Conservation (phyloP, 108 stramenopile genomes). For the Nitzschia sp. region DNA sequence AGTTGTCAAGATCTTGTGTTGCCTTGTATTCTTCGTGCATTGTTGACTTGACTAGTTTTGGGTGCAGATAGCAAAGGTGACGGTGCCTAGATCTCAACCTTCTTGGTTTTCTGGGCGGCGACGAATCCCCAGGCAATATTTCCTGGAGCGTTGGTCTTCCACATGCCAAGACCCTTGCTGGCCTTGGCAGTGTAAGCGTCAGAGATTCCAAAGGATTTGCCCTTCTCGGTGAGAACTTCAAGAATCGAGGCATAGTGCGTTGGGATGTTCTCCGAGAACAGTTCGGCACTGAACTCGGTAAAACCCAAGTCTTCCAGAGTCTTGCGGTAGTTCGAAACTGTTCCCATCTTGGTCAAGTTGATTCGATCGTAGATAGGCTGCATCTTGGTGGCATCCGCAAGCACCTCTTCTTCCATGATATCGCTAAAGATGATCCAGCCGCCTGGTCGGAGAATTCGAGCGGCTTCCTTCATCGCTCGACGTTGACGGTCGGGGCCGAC, state of each 20-base stretch:
- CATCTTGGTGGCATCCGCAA: conserved; percentile 22
- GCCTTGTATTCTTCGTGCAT: too few species aligned
- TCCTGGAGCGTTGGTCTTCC: conserved; percentile 34
- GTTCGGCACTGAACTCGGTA: conserved; percentile 28
- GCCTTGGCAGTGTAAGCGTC: conserved; percentile 32
- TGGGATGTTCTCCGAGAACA: conserved; percentile 39
- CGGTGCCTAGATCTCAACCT: conserved; percentile 16
- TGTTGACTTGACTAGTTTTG: too few species aligned
- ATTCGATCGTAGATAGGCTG: conserved; percentile 47
- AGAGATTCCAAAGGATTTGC: conserved; percentile 24
- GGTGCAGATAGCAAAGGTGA: too few species aligned
- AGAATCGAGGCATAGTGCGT: conserved; percentile 41
- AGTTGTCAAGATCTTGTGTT: too few species aligned
- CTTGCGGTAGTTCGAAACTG: conserved; percentile 37
- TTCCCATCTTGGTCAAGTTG: conserved; percentile 43
- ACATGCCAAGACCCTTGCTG: conserved; percentile 34
- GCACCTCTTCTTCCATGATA: conserved; percentile 38
- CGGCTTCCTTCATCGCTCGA: conserved; percentile 37
- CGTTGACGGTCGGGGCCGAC: conserved; percentile 49
- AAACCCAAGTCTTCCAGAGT: conserved; percentile 33
- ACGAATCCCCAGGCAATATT: conserved; percentile 52
- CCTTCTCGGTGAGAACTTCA: conserved; percentile 29
- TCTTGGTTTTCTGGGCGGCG: conserved; percentile 41
- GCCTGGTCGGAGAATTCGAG: conserved; percentile 46
- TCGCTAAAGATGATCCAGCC: conserved; percentile 52